Percentiles rank a stretch among this genome's conserved stretches.
These are phyloP conservation scores for Stagonosporopsis cucurbitacearum DNA, from an alignment of 2,329 filamentous ascomycete genomes.

Conservation along the genomic window DNA sequence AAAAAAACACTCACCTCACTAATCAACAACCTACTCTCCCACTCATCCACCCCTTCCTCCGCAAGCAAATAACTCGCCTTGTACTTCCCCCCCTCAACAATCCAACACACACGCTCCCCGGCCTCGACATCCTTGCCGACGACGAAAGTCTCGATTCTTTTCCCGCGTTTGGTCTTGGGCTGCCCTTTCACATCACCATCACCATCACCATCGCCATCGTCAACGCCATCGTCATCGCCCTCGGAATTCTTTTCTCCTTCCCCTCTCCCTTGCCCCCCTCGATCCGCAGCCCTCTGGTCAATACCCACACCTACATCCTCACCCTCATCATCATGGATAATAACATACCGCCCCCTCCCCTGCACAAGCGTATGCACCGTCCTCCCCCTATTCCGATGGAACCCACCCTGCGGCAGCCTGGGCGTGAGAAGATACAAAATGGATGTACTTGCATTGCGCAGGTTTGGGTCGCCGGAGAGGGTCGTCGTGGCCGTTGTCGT, in stretches of 20 bases:
- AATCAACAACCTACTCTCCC: constrained; percentile 64
- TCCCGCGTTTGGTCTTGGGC: constrained; percentile 46
- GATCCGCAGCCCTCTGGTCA: no score
- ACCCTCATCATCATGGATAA: constrained; percentile 64
- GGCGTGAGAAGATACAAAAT: constrained; percentile 72
- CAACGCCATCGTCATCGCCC: no score
- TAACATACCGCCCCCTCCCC: constrained; percentile 68
- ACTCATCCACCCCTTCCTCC: constrained; percentile 49
- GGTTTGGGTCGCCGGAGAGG: background rate
- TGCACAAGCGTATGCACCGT: constrained; percentile 71
- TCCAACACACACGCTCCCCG: constrained; percentile 71
- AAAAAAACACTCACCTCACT: constrained; percentile 57
- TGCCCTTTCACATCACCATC: no score
- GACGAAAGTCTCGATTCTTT: constrained; percentile 67
- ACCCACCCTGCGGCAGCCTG: constrained; percentile 61
- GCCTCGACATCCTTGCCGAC: constrained; percentile 64
- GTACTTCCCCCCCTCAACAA: constrained; percentile 71
- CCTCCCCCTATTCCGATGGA: constrained; percentile 67
- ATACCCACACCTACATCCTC: constrained; percentile 37
- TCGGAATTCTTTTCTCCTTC: no score
- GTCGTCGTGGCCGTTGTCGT: constrained; percentile 1
- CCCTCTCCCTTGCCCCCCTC: constrained; percentile 23
- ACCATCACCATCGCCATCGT: background rate
- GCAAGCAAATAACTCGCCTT: constrained; percentile 67
- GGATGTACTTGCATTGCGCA: constrained; percentile 61